phyloP scores from a whole-genome alignment of 495 filamentous ascomycete genomes.

The Stereocaulon alpinum region DNA sequence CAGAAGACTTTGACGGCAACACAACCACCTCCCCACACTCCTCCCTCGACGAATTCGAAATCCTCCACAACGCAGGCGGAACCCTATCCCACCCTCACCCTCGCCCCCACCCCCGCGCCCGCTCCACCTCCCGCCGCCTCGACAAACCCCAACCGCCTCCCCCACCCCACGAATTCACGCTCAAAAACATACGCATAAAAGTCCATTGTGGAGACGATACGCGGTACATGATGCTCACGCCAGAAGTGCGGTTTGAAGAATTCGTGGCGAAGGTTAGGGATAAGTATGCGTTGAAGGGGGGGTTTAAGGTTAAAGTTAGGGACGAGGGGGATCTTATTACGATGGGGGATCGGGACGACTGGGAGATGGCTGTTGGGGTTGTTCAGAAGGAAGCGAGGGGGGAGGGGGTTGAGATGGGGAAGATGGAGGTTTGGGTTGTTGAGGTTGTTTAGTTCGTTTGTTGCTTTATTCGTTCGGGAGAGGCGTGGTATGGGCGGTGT shows the following conservation, averaged over 20 bases:
- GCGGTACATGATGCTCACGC: conserved; percentile 81
- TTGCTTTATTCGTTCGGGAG: too few relatives aligned
- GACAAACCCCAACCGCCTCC: conserved; percentile 20
- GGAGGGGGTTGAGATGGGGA: conserved; percentile 76
- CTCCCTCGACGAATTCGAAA: conserved; percentile 52
- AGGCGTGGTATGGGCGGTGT: neutral
- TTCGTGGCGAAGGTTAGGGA: conserved; percentile 66
- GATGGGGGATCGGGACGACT: conserved; percentile 90
- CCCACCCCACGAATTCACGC: conserved; percentile 27
- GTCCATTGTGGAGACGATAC: conserved; percentile 79
- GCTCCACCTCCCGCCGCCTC: conserved; percentile 23
- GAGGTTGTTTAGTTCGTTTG: neutral
- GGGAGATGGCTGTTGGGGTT: conserved; percentile 68
- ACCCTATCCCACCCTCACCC: conserved; percentile 29
- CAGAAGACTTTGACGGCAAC: conserved; percentile 38
- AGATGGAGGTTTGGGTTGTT: conserved; percentile 69
- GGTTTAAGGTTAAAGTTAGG: conserved; percentile 76
- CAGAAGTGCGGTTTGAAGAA: conserved; percentile 61
- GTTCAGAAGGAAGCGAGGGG: conserved; percentile 57
- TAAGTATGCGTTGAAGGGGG: conserved; percentile 70
- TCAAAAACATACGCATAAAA: conserved; percentile 70
- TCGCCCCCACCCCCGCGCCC: conserved; percentile 25
- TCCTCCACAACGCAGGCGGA: conserved; percentile 41
- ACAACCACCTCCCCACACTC: conserved; percentile 8
- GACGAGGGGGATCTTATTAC: conserved; percentile 92